phyloP scores from a whole-genome alignment of 352 stramenopile species.

The Phytophthora cactorum region DNA sequence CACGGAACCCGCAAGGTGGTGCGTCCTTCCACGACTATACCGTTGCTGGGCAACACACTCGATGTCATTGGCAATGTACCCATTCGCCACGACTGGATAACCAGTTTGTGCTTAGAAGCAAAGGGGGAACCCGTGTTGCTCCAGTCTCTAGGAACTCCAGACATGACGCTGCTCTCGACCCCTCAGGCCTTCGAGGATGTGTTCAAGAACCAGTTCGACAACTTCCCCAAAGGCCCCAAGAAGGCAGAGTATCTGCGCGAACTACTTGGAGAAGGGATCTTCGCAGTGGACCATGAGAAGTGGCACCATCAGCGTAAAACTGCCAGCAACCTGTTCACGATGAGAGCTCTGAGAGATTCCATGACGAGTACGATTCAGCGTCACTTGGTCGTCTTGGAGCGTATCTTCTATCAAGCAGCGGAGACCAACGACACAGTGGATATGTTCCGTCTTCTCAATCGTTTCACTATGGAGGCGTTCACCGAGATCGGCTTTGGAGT shows the following conservation, averaged over 20 bases:
- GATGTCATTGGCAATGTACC: constrained; percentile 37
- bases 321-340: constrained; percentile 59
- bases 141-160: constrained; percentile 33
- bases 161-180: constrained; percentile 49
- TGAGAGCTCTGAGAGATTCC: constrained; percentile 42
- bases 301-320: constrained; percentile 67
- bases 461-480: constrained; percentile 62
- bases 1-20: constrained; percentile 17
- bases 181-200: constrained; percentile 56
- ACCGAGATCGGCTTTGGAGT: constrained; percentile 65
- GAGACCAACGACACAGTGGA: constrained; percentile 35
- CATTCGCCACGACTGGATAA: constrained; percentile 55
- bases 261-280: constrained; percentile 61
- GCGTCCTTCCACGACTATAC: constrained; percentile 30
- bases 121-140: constrained; percentile 45
- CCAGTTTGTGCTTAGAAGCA: constrained; percentile 34
- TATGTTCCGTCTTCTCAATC: constrained; percentile 48
- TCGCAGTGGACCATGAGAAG: constrained; percentile 51
- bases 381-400: constrained; percentile 39
- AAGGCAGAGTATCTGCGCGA: constrained; percentile 42
- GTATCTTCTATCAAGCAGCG: constrained; percentile 26
- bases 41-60: constrained; percentile 47
- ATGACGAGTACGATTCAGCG: constrained; percentile 53
- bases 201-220: constrained; percentile 71
- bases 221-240: constrained; percentile 66